A percentile compares a stretch with the other conserved stretches of the same genome.
phyloP scores from a whole-genome alignment of 2,329 filamentous ascomycete genomes.

The Talaromyces verruculosus region DNA sequence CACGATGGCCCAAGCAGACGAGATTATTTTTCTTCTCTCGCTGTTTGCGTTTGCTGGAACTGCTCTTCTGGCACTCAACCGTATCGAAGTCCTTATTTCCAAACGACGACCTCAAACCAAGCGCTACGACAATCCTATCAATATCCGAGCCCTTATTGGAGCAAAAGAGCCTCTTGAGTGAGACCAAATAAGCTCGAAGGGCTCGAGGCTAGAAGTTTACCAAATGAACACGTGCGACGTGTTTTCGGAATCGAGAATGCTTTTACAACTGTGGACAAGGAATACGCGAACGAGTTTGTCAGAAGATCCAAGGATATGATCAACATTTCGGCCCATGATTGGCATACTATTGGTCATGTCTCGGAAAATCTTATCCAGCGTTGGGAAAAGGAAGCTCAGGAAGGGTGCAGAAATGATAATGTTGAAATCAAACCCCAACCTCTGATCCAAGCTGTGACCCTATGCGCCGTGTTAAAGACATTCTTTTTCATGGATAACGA shows the following conservation, averaged over 20 bases:
- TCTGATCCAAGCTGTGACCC: background rate
- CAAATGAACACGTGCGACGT: background rate
- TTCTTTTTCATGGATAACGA: background rate
- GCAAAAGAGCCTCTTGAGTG: background rate
- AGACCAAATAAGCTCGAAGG: background rate
- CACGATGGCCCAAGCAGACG: background rate
- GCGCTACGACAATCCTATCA: background rate
- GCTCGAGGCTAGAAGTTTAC: background rate
- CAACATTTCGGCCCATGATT: background rate
- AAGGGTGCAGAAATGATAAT: too few relatives aligned
- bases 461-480: background rate
- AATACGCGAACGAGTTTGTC: background rate
- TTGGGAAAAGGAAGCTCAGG: background rate
- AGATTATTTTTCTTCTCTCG: background rate
- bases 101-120: background rate
- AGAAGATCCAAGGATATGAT: background rate
- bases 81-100: background rate
- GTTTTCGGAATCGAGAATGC: conserved; percentile 8
- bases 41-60: background rate
- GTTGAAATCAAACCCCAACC: background rate
- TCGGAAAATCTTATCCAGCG: background rate
- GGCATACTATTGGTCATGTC: background rate
- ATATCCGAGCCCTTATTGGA: background rate
- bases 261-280: background rate
- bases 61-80: background rate